These are phyloP conservation scores for Plasmodium fragile DNA, from an alignment of 169 alveolate species.

Conservation along the genomic window DNA sequence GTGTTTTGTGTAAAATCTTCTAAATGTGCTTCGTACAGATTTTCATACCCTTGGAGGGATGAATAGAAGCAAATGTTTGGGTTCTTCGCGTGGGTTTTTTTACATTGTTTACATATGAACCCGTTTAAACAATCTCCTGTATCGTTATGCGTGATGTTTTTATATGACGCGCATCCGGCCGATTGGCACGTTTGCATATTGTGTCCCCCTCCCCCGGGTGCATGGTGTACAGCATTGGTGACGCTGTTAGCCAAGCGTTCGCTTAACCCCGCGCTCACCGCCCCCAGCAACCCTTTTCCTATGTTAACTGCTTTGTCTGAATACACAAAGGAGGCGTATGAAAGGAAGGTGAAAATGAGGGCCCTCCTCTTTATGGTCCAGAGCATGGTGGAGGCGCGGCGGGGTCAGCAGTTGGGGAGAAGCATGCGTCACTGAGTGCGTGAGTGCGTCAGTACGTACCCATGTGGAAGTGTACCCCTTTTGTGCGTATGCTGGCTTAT, in stretches of 20 bases:
- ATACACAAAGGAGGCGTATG: neutral
- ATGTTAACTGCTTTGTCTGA: slow-evolving; percentile 10
- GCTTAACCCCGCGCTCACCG: neutral
- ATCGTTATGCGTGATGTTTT: slow-evolving; percentile 25
- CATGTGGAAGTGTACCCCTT: neutral
- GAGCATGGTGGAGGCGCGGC: slow-evolving; percentile 23
- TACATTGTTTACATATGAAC: slow-evolving; percentile 65
- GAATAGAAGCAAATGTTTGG: slow-evolving; percentile 68
- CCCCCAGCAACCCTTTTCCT: neutral
- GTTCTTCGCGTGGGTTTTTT: slow-evolving; percentile 61
- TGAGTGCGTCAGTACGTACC: neutral
- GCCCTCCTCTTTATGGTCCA: neutral
- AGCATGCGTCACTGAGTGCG: neutral
- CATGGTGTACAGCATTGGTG: neutral
- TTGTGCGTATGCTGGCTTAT: neutral
- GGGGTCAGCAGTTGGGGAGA: neutral
- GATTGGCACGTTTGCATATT: slow-evolving; percentile 53
- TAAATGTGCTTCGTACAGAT: slow-evolving; percentile 48
- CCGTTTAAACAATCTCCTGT: slow-evolving; percentile 38
- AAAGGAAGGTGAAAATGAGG: neutral
- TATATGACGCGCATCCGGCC: slow-evolving; percentile 71
- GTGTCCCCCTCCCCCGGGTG: neutral
- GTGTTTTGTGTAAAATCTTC: slow-evolving; percentile 31
- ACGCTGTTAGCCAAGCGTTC: neutral
- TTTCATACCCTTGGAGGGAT: slow-evolving; percentile 48